A percentile compares a stretch with the other conserved stretches of the same genome.
Evolutionary conservation across 495 filamentous ascomycete genomes (phyloP).

Genomic region (Talaromyces ruber): DNA sequence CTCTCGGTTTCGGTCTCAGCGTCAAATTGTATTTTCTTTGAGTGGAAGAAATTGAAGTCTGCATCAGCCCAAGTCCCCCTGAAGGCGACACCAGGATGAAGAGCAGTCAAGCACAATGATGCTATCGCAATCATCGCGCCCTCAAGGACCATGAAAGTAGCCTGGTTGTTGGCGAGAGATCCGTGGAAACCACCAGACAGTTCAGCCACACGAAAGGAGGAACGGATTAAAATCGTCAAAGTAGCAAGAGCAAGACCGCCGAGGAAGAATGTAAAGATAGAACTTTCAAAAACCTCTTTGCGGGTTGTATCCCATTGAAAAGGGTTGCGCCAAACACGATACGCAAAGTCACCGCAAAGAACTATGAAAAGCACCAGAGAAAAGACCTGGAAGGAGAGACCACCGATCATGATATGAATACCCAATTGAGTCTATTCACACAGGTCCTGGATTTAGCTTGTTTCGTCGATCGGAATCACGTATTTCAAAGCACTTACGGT

Average conservation of each 20-base stretch:
- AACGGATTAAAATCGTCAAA: constrained; percentile 51
- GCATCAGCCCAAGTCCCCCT: not conserved
- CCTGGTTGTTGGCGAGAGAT: constrained; percentile 47
- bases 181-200: constrained; percentile 52
- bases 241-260: constrained; percentile 35
- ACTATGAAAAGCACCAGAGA: constrained; percentile 41
- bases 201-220: constrained; percentile 56
- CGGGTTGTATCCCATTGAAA: not conserved
- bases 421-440: constrained; percentile 18
- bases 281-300: not conserved
- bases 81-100: constrained; percentile 40
- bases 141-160: constrained; percentile 61
- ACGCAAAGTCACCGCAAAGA: constrained; percentile 40
- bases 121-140: constrained; percentile 59
- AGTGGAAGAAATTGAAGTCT: not conserved
- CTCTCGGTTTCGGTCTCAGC: not conserved
- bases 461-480: too few relatives aligned
- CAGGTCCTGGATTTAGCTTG: not conserved
- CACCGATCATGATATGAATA: constrained; percentile 53
- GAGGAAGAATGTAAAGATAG: not conserved
- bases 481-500: not conserved
- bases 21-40: not conserved
- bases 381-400: constrained; percentile 51
- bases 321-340: constrained; percentile 20
- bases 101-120: constrained; percentile 42